Conservation (phyloP, 495 filamentous ascomycete genomes). For the Aspergillus cavernicola region DNA sequence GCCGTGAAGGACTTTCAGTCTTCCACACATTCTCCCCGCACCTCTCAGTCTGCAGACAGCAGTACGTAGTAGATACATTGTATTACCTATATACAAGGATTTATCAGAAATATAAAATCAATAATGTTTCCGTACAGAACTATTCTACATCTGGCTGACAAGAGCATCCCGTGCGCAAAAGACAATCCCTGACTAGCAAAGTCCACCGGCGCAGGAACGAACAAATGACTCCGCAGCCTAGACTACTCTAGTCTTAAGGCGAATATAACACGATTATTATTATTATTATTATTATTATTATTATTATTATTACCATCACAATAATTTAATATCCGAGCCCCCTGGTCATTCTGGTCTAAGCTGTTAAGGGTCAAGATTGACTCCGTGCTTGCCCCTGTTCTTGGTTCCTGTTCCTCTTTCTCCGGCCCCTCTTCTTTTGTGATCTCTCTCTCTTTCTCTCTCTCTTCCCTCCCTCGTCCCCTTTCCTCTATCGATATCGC, state of each 20-base stretch:
- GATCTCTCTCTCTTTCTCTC: conserved; percentile 11
- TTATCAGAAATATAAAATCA: no score
- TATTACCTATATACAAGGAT: no score
- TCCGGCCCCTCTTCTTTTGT: conserved; percentile 10
- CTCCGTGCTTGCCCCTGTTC: conserved; percentile 16
- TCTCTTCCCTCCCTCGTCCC: conserved; percentile 5
- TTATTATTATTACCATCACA: neutral
- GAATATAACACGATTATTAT: conserved; percentile 7
- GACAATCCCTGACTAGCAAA: conserved; percentile 17
- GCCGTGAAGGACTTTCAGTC: no score
- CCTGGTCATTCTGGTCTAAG: conserved; percentile 11
- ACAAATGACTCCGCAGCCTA: conserved; percentile 16
- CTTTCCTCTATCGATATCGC: neutral
- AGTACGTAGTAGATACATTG: no score
- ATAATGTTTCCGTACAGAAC: no score
- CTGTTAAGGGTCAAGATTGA: conserved; percentile 23
- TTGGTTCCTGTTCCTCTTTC: conserved; percentile 12
- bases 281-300: conserved; percentile 5
- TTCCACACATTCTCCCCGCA: no score
- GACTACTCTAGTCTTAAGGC: conserved; percentile 4
- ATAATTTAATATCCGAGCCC: conserved; percentile 7
- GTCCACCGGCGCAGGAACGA: conserved; percentile 20
- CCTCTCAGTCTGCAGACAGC: no score
- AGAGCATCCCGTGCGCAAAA: neutral
- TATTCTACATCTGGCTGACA: no score